phyloP scores from a whole-genome alignment of 192 early-diverging fungal species.

The Geranomyces variabilis region DNA sequence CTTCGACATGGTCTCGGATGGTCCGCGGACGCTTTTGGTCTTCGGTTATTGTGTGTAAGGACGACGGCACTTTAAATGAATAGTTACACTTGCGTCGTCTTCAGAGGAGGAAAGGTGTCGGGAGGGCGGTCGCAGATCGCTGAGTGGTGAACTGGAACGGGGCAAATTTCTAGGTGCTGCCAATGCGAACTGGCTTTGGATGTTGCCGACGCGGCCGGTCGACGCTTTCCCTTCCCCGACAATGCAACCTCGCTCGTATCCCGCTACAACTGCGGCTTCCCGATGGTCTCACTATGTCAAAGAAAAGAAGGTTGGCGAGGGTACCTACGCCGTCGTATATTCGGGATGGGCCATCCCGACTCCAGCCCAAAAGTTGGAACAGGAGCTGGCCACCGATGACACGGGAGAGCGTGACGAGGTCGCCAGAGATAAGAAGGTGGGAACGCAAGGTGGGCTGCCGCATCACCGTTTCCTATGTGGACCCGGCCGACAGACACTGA shows the following conservation, averaged over 20 bases:
- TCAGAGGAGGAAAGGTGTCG: no score
- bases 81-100: no score
- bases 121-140: no score
- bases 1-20: no score
- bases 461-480: neutral
- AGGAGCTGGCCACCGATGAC: slow-evolving; percentile 21
- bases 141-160: no score
- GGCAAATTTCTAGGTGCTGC: no score
- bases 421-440: slow-evolving; percentile 30
- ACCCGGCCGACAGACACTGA: neutral
- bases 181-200: no score
- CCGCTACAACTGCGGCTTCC: slow-evolving; percentile 11
- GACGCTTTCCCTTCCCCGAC: no score
- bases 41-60: no score
- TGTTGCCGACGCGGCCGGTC: no score
- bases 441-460: slow-evolving; percentile 23
- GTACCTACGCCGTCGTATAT: slow-evolving; percentile 95
- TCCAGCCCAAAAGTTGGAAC: neutral
- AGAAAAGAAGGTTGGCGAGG: slow-evolving; percentile 91
- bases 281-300: slow-evolving; percentile 68
- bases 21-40: no score
- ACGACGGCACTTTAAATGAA: no score
- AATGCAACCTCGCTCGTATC: slow-evolving; percentile 15
- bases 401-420: slow-evolving; percentile 17
- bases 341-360: slow-evolving; percentile 59